Evolutionary conservation across 441 rosid species (phyloP), one percentile per base, ranked within the genome.

Genomic region (Isatis lusitanica): DNA sequence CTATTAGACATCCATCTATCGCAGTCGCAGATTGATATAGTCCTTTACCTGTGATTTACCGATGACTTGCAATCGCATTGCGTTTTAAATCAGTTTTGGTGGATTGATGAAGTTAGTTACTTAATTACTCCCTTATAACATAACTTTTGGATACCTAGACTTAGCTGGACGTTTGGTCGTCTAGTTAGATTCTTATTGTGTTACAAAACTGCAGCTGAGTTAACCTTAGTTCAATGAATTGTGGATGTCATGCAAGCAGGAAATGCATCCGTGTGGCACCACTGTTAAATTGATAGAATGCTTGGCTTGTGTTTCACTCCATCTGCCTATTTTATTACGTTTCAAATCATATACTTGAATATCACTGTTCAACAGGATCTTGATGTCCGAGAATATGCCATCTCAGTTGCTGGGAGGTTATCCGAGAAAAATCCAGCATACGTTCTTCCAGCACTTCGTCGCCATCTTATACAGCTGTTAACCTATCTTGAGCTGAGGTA

Each of bases 361-460:
- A n/a, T 71, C 66, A 60, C 13, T 77, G 21, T 80, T 79, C 77
- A 57, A 79, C 82, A 96, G 99, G 98, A 94, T 85, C 94, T 88
- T 80, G 98, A 85, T 79, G 98, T 94, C 77, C 88, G 97, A 79
- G 98, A 90, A 75, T 94, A 86, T 83, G 97, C 95, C 66, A 96
- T 96, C 84, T 96, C 99, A 28, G 87, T 96, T 71, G 95, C 96
- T 74, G 99, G 99, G 81, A 84, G 98, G 78, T 83, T 96, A 83
- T 94, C 98, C n/a, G 98, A 94, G 81, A 96, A 90, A 82, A 96
- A 96, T 81, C 99, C 99, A 55, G 98, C 99, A 58, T 96, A 96
- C 79, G 98, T 96, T 75, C 97, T 94, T 82, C 99, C 99, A 24
- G 99, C 99, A 63, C 96, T 96, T 78, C 99, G 98, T 73, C 98